Conservation (phyloP, 2,329 filamentous ascomycete species). For the Bipolaris gigantea region DNA sequence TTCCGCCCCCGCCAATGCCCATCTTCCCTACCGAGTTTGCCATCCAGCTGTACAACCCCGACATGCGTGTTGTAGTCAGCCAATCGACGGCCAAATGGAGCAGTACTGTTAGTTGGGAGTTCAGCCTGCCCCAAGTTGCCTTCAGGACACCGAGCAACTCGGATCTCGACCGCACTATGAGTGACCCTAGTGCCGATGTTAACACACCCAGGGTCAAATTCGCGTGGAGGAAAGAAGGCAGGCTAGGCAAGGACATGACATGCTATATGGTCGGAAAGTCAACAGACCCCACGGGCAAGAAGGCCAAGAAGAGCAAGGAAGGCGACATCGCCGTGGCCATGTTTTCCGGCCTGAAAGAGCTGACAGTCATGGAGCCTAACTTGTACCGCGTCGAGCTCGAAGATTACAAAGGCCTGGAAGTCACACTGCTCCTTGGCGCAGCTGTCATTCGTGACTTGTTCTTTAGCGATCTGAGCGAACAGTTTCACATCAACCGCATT, state of each 20-base stretch:
- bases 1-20: conserved; percentile 67
- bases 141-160: conserved; percentile 81
- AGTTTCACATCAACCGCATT: conserved; percentile 71
- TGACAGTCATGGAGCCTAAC: conserved; percentile 94
- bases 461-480: conserved; percentile 67
- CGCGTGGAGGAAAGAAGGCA: conserved; percentile 85
- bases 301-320: conserved; percentile 71
- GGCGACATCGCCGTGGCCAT: conserved; percentile 94
- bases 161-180: conserved; percentile 72
- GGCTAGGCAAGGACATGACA: conserved; percentile 82
- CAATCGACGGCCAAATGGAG: conserved; percentile 78
- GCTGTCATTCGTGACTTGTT: conserved; percentile 65
- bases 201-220: conserved; percentile 75
- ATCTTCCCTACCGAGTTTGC: conserved; percentile 76
- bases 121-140: conserved; percentile 83
- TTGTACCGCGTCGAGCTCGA: conserved; percentile 87
- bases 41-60: conserved; percentile 92
- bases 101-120: conserved; percentile 80
- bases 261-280: conserved; percentile 83
- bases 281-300: conserved; percentile 66
- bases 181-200: conserved; percentile 58
- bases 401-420: conserved; percentile 88
- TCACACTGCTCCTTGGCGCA: conserved; percentile 68
- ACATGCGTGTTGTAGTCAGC: conserved; percentile 74
- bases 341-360: conserved; percentile 69